Base-by-base conservation (phyloP, 176 grass and related monocot genomes). In the Phyllostachys edulis region DNA sequence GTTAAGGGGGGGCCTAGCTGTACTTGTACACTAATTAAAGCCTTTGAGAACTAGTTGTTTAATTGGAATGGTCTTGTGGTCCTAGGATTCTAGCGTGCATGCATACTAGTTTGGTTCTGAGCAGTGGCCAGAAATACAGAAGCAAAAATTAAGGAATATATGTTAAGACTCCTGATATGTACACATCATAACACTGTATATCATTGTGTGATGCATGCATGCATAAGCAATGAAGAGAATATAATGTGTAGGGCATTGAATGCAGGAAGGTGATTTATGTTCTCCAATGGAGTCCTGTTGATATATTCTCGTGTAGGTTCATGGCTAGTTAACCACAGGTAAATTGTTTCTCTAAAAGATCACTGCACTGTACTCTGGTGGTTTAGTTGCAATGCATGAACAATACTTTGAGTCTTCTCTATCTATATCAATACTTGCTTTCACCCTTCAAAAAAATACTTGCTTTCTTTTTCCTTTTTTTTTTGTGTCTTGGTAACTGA, bases 161-260 rank as follows among this genome's bases (percentile, higher is more conserved):
- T 73, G 40, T 87, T 68, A n/a, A 27, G 55, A 55, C 39, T 26
- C n/a, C 42, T 42, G 17, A 42, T 42, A 76, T 69, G 34, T 32
- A 64, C 36, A 61, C 73, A 83, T 78, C 73, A 83, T 40, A 71
- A 34, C 10, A 78, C 54, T 77, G 23, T 61, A 17, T 10, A 70
- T 41, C 65, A 82, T 73, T 71, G 10, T 71, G 55, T 71, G 82
- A 88, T 78, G 86, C 55, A 78, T n/a, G n/a, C n/a, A n/a, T 64
- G 42, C 49, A 71, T 50, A 80, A 65, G 50, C 7, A 77, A 69
- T 15, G 39, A 55, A 20, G 32, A 62, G 63, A 29, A 38, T 69
- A 40, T 61, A 21, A 41, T n/a, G 1, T 40, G 17, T 54, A 76
- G 41, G 64, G 39, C 56, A 70, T 77, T 62, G 61, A 62, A 76